These are phyloP conservation scores for Heterobasidion parviporum DNA, from an alignment of 1,284 basidiomycete species.

Conservation along the genomic window DNA sequence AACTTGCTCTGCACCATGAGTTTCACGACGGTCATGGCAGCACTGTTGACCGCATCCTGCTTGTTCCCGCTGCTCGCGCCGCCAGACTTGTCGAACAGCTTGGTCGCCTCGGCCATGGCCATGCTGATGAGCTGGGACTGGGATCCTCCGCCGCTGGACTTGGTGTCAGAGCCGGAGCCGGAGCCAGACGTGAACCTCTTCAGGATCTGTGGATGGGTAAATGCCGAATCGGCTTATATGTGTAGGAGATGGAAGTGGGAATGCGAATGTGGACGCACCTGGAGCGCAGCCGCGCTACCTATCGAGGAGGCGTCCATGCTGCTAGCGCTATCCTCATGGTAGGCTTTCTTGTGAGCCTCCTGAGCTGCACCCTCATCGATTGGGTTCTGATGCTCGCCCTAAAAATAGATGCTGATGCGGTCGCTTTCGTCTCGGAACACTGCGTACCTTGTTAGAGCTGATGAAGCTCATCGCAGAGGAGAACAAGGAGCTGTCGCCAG, in stretches of 20 bases:
- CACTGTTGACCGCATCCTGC: constrained; percentile 75
- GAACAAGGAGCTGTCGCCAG: constrained; percentile 45
- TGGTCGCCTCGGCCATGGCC: constrained; percentile 75
- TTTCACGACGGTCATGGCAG: constrained; percentile 81
- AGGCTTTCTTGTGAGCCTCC: constrained; percentile 53
- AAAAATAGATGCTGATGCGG: neutral
- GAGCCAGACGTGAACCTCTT: constrained; percentile 53
- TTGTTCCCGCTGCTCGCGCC: constrained; percentile 64
- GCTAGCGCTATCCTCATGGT: constrained; percentile 40
- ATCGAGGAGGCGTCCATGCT: constrained; percentile 49
- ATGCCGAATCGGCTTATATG: neutral
- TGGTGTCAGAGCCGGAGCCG: constrained; percentile 23
- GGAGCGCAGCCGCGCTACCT: constrained; percentile 70
- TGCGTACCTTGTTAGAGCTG: constrained; percentile 40
- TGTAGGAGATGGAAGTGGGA: neutral
- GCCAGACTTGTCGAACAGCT: constrained; percentile 64
- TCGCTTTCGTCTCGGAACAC: neutral
- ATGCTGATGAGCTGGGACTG: constrained; percentile 65
- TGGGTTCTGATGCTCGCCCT: constrained; percentile 45
- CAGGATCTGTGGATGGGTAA: constrained; percentile 33
- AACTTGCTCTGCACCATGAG: constrained; percentile 64
- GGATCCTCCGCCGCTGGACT: constrained; percentile 25
- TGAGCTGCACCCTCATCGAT: constrained; percentile 64
- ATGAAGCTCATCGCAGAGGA: constrained; percentile 43
- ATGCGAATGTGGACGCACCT: constrained; percentile 34